These are phyloP conservation scores for Dendrothele bispora DNA, from an alignment of 768 basidiomycete species.

Conservation along the genomic window DNA sequence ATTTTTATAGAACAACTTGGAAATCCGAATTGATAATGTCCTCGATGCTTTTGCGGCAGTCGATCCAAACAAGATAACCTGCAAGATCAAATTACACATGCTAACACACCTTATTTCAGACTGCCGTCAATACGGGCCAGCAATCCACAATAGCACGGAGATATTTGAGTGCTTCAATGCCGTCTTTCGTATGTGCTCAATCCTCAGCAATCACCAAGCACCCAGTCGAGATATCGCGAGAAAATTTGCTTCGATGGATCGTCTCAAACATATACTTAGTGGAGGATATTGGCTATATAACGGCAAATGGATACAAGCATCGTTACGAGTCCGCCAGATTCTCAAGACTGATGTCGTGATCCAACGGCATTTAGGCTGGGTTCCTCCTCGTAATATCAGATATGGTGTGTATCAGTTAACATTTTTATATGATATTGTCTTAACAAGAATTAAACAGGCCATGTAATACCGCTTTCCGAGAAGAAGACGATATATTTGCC, in stretches of 20 bases:
- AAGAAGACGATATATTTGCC: no score
- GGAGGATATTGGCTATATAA: slow-evolving; percentile 34
- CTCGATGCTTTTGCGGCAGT: slow-evolving; percentile 19
- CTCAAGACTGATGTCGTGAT: neutral
- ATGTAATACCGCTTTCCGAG: no score
- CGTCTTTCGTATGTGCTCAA: slow-evolving; percentile 32
- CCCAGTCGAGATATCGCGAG: slow-evolving; percentile 35
- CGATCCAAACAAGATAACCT: slow-evolving; percentile 22
- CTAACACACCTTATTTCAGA: slow-evolving; percentile 29
- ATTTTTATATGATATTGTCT: no score
- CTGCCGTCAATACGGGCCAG: slow-evolving; percentile 31
- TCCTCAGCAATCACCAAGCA: slow-evolving; percentile 34
- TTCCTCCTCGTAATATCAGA: neutral
- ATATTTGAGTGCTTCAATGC: slow-evolving; percentile 38
- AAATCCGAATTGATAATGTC: slow-evolving; percentile 16
- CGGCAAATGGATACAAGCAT: slow-evolving; percentile 8
- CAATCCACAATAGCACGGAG: slow-evolving; percentile 35
- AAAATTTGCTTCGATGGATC: slow-evolving; percentile 23
- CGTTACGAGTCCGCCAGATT: neutral
- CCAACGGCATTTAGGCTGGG: slow-evolving; percentile 16
- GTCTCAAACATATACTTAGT: slow-evolving; percentile 29
- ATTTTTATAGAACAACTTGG: slow-evolving; percentile 11
- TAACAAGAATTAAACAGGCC: no score
- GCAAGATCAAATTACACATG: slow-evolving; percentile 33
- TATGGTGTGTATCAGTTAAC: no score